Evolutionary conservation across 2,329 filamentous ascomycete species (phyloP).

Genomic region (Teratosphaeria pseudoeucalypti): DNA sequence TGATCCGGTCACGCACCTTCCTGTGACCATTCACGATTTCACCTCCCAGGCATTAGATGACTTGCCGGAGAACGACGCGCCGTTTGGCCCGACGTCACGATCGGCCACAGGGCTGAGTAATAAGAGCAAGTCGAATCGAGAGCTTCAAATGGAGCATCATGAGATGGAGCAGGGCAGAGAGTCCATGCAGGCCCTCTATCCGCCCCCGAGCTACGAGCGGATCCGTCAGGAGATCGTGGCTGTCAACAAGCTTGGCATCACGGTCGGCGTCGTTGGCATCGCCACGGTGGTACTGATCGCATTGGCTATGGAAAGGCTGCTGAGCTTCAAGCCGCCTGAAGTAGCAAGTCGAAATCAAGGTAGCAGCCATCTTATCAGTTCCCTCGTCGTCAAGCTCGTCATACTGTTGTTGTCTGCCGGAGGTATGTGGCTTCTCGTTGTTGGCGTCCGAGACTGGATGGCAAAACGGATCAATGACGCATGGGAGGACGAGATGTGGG

Average conservation of each 20-base stretch:
- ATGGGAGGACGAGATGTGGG: conserved; percentile 62
- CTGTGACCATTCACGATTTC: conserved; percentile 57
- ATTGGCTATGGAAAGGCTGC: conserved; percentile 8
- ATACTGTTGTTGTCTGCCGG: conserved; percentile 8
- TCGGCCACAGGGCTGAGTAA: conserved; percentile 34
- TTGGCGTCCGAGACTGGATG: conserved; percentile 43
- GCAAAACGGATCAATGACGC: conserved; percentile 50
- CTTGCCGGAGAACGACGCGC: conserved; percentile 35
- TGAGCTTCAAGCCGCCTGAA: conserved; percentile 6
- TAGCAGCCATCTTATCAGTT: neutral
- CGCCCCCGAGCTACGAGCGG: conserved; percentile 41
- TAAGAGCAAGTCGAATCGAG: conserved; percentile 34
- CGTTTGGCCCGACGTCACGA: conserved; percentile 29
- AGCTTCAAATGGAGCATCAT: conserved; percentile 34
- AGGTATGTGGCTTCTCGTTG: conserved; percentile 13
- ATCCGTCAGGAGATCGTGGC: conserved; percentile 34
- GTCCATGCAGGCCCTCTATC: conserved; percentile 42
- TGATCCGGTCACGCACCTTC: conserved; percentile 62
- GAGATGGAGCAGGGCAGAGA: conserved; percentile 34
- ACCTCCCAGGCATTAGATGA: conserved; percentile 50
- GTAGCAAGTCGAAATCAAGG: conserved; percentile 2
- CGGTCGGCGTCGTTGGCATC: conserved; percentile 27
- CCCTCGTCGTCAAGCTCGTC: conserved; percentile 11
- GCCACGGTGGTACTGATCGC: conserved; percentile 23
- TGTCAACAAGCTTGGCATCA: conserved; percentile 37